phyloP scores from a whole-genome alignment of 441 rosid genomes.

The Monsonia emarginata region DNA sequence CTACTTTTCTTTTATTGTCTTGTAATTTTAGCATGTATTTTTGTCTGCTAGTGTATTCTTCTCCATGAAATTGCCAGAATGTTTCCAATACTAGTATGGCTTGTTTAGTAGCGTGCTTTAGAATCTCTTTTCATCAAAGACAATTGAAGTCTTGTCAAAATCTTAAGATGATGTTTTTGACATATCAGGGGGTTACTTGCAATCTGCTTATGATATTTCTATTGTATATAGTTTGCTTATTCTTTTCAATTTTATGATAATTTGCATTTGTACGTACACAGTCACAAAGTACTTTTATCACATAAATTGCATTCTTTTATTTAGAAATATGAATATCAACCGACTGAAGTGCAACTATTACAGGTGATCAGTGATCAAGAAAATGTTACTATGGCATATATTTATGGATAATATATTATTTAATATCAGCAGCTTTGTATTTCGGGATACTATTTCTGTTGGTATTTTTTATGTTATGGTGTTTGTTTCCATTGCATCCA shows the following conservation, averaged over 20 bases:
- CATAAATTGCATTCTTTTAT: too few species aligned
- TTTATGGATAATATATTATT: background rate
- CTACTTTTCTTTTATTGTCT: constrained; percentile 5
- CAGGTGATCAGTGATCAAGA: background rate
- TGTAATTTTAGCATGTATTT: background rate
- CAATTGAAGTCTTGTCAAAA: too few species aligned
- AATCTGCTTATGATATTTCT: too few species aligned
- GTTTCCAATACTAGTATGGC: too few species aligned
- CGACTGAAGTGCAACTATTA: background rate
- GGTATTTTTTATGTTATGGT: background rate
- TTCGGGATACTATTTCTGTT: background rate
- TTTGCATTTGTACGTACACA: too few species aligned
- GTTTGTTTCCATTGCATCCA: background rate
- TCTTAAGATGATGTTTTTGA: too few species aligned
- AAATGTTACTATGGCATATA: background rate
- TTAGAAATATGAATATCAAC: background rate
- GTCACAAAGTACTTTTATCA: too few species aligned
- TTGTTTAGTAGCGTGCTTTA: too few species aligned
- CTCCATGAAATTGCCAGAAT: background rate
- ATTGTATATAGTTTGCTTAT: too few species aligned
- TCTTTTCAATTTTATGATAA: too few species aligned
- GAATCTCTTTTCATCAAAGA: too few species aligned
- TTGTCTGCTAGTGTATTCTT: background rate
- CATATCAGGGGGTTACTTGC: too few species aligned
- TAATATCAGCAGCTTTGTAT: background rate